These are phyloP conservation scores for Pseudopyrenochaeta lycopersici DNA, from an alignment of 2,329 filamentous ascomycete genomes.

Conservation along the genomic window DNA sequence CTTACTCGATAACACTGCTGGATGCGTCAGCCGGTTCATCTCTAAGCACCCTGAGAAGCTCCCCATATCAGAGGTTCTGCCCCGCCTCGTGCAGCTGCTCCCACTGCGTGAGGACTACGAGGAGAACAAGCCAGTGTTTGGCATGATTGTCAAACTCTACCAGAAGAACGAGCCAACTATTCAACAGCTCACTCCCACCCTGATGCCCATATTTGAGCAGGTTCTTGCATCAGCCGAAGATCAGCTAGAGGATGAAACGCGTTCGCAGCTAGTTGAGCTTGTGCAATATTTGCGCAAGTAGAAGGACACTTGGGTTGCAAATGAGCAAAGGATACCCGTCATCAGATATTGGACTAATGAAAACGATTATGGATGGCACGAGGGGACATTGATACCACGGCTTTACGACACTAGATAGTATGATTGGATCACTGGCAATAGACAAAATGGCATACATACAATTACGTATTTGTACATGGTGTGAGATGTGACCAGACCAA, in stretches of 20 bases:
- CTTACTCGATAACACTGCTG: constrained; percentile 90
- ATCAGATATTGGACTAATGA: constrained; percentile 31
- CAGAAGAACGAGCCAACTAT: constrained; percentile 74
- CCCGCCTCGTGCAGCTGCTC: constrained; percentile 78
- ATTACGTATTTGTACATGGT: no score
- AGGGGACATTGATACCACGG: constrained; percentile 28
- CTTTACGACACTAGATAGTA: constrained; percentile 30
- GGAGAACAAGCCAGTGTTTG: constrained; percentile 93
- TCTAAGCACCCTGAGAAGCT: constrained; percentile 84
- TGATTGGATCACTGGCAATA: constrained; percentile 19
- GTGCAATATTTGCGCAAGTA: constrained; percentile 62
- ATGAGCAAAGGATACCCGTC: constrained; percentile 35
- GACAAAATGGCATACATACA: neutral
- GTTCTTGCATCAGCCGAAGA: constrained; percentile 76
- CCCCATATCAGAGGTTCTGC: constrained; percentile 82
- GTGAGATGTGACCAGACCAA: no score
- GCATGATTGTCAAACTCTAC: constrained; percentile 89
- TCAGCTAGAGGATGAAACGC: constrained; percentile 77
- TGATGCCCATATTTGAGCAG: constrained; percentile 76
- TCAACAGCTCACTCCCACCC: constrained; percentile 72
- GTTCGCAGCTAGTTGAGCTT: constrained; percentile 70
- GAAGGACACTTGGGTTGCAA: constrained; percentile 22
- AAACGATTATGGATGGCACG: constrained; percentile 17
- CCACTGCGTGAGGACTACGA: constrained; percentile 94
- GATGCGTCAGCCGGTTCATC: constrained; percentile 92